Base-by-base conservation (phyloP, 2,329 filamentous ascomycete species). In the Chrysoporthe deuterocubensis region DNA sequence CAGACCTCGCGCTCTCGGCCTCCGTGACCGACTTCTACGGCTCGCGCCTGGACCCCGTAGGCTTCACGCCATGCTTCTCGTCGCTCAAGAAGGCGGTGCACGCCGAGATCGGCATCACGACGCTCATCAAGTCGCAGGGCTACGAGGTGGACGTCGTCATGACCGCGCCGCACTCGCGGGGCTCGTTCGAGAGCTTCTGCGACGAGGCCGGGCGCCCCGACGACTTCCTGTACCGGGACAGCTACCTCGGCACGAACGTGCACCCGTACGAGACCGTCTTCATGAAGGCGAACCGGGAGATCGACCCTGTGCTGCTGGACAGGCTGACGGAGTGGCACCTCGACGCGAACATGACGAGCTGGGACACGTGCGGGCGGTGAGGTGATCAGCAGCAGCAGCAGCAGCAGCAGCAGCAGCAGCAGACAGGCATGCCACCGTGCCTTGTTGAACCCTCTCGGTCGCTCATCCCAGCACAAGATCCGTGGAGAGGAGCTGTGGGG, bases 181-280 rank as follows among this genome's bases (percentile, higher is more conserved):
- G 42, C 2, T 67, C 42, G n/a, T 62, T 68, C 48, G 59, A 69
- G 14, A 56, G 14, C 16, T 71, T 71, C 58, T 71, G 70, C 63
- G 46, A 63, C 13, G 44, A 7, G 21, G 21, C 37, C 8, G 67
- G 65, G 14, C 18, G 56, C 18, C 69, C 67, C 9, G 70, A 71
- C 11, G 78, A 78, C 62, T 57, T 75, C 32, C 67, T 74, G 14
- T 74, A 69, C 63, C 68, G 74, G 40, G 68, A 71, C 32, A 70
- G 67, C 42, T 76, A 78, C 65, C 73, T 75, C 65, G 78, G 77
- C 44, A 73, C 71, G 64, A 77, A 74, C 62, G 64, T 78, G 8
- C 78, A 80, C 57, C 78, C 79, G 1, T 80, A 79, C 71, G 79
- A 80, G 74, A 77, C 76, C 1, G 64, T 80, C 21, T 81, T 81